Percentiles rank a stretch among this genome's conserved stretches.
These are phyloP conservation scores for Pseudocercospora cruenta DNA, from an alignment of 2,329 filamentous ascomycete genomes.

Conservation along the genomic window DNA sequence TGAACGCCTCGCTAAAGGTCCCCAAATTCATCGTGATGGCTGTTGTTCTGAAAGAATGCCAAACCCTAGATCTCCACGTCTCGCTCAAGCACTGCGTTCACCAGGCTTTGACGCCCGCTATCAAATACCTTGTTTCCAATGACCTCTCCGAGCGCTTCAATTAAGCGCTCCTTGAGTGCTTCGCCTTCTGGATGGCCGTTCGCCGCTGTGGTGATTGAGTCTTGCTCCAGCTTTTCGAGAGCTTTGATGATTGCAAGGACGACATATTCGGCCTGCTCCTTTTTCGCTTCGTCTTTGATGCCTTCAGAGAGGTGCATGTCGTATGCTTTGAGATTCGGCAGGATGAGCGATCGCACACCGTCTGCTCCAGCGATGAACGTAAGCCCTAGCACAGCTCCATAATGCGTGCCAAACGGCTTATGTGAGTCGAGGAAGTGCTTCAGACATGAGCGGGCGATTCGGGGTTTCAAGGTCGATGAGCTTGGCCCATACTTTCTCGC, in stretches of 20 bases:
- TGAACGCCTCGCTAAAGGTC: background rate
- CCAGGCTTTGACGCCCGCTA: slow-evolving; percentile 41
- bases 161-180: slow-evolving; percentile 45
- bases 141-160: slow-evolving; percentile 50
- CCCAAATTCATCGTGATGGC: background rate
- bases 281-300: slow-evolving; percentile 57
- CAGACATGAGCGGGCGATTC: slow-evolving; percentile 88
- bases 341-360: slow-evolving; percentile 64
- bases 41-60: too few relatives aligned
- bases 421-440: slow-evolving; percentile 89
- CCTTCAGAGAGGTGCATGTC: slow-evolving; percentile 63
- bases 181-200: slow-evolving; percentile 49
- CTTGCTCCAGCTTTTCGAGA: slow-evolving; percentile 58
- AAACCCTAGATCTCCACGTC: background rate
- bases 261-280: slow-evolving; percentile 64
- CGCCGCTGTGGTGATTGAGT: slow-evolving; percentile 37
- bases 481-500: slow-evolving; percentile 78
- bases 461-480: slow-evolving; percentile 80
- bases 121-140: slow-evolving; percentile 46
- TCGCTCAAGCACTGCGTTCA: background rate
- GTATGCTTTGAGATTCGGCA: slow-evolving; percentile 69
- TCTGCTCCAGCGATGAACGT: slow-evolving; percentile 73
- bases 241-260: slow-evolving; percentile 60
- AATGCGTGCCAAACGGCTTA: slow-evolving; percentile 81
- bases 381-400: slow-evolving; percentile 82